A percentile compares a stretch with the other conserved stretches of the same genome.
Evolutionary conservation across 1,139 yeast genomes (phyloP).

Genomic region (Pneumocystis jirovecii): DNA sequence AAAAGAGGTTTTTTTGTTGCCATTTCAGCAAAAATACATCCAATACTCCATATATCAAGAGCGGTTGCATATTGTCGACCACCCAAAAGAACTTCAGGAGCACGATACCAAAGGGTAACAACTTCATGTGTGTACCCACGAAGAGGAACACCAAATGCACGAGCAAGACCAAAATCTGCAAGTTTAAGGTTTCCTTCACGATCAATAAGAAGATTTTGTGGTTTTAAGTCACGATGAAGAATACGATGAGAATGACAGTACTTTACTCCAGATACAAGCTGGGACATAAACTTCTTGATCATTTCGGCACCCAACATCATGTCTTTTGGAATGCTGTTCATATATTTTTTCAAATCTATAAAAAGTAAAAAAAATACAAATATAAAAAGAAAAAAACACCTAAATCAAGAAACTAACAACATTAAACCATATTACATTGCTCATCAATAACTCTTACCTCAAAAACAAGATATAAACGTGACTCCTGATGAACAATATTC

Average conservation of each 20-base stretch:
- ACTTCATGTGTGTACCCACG: conserved; percentile 55
- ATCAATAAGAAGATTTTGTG: conserved; percentile 81
- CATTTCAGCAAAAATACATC: conserved; percentile 96
- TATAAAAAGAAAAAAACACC: conserved; percentile 27
- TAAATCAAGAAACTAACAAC: background rate
- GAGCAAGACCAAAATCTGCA: conserved; percentile 95
- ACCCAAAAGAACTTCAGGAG: conserved; percentile 93
- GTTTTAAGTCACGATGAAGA: conserved; percentile 87
- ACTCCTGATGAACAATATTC: conserved; percentile 94
- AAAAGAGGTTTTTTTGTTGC: conserved; percentile 93
- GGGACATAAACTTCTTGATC: conserved; percentile 87
- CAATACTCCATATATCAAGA: conserved; percentile 97
- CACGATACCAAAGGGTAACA: conserved; percentile 95
- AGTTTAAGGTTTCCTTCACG: conserved; percentile 78
- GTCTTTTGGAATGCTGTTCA: conserved; percentile 71
- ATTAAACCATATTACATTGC: background rate
- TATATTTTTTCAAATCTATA: conserved; percentile 79
- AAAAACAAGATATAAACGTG: conserved; percentile 82
- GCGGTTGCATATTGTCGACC: conserved; percentile 90
- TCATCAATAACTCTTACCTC: conserved; percentile 6
- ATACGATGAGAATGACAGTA: conserved; percentile 94
- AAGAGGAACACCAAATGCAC: conserved; percentile 88
- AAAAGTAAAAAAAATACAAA: conserved; percentile 47
- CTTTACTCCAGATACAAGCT: conserved; percentile 73
- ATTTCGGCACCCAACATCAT: conserved; percentile 68